phyloP scores from a whole-genome alignment of 371 early-diverging fungal genomes.

The Syncephalis fuscata region DNA sequence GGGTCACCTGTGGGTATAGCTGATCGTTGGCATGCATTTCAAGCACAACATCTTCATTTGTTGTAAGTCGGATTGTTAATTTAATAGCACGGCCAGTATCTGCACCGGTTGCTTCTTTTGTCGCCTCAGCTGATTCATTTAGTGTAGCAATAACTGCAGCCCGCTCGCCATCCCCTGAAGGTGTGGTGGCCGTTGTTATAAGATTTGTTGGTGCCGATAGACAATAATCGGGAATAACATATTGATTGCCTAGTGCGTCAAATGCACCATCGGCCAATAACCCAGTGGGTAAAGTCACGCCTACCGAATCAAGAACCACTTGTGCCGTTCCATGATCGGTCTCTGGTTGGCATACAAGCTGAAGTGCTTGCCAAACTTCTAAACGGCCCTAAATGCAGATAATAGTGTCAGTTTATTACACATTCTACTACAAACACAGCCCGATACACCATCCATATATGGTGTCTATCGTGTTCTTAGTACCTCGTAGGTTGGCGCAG shows the following conservation, averaged over 20 bases:
- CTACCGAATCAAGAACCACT: conserved; percentile 40
- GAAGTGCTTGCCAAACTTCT: conserved; percentile 59
- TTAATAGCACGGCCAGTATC: too few relatives aligned
- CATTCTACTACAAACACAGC: too few relatives aligned
- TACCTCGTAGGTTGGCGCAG: conserved; percentile 48
- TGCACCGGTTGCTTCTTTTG: too few relatives aligned
- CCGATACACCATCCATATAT: too few relatives aligned
- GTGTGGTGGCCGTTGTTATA: conserved; percentile 2
- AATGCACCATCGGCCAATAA: conserved; percentile 48
- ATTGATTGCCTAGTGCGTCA: conserved; percentile 49
- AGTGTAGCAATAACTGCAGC: too few relatives aligned
- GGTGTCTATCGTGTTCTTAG: not conserved
- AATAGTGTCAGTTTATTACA: too few relatives aligned
- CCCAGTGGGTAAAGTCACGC: conserved; percentile 48
- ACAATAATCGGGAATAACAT: conserved; percentile 45
- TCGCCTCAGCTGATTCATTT: too few relatives aligned
- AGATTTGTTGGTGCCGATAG: conserved; percentile 40
- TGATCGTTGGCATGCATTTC: too few relatives aligned
- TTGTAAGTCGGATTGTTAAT: too few relatives aligned
- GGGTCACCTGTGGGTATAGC: too few relatives aligned
- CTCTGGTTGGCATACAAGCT: conserved; percentile 23
- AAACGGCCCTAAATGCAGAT: conserved; percentile 22
- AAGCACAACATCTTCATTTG: too few relatives aligned
- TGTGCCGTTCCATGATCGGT: conserved; percentile 26
- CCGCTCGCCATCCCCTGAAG: not conserved